Conservation (phyloP, 73 alveolate species). For the Tetrahymena elliotti region DNA sequence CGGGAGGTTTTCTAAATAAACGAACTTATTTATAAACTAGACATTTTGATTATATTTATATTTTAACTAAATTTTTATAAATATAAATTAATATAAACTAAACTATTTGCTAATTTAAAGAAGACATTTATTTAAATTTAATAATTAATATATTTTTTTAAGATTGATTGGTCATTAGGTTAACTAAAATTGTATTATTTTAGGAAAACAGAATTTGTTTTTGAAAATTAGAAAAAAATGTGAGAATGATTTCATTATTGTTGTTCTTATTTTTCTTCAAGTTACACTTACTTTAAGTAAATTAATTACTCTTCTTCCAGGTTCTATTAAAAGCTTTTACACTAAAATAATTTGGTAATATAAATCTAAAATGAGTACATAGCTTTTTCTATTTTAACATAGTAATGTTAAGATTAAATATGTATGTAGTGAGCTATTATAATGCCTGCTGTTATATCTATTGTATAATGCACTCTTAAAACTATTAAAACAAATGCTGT, state of each 20-base stretch:
- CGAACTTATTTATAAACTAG: no score
- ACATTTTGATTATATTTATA: no score
- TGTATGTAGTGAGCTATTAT: conserved; percentile 72
- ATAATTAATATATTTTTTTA: no score
- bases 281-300: not conserved
- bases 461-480: conserved; percentile 78
- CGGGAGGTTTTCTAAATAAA: no score
- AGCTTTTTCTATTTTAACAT: not conserved
- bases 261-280: not conserved
- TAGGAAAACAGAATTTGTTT: no score
- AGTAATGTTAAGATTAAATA: conserved; percentile 35
- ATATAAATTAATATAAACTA: no score
- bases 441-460: conserved; percentile 75
- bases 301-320: not conserved
- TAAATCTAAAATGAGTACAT: not conserved
- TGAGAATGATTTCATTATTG: not conserved
- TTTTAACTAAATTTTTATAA: no score
- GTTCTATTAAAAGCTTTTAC: not conserved
- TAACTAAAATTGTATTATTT: no score
- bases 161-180: no score
- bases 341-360: not conserved
- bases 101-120: no score
- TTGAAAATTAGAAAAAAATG: no score
- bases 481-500: conserved; percentile 51
- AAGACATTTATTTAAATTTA: no score